Percentiles rank a stretch among this genome's conserved stretches.
Evolutionary conservation across 1,284 basidiomycete genomes (phyloP).

Genomic region (Phylloboletellus chloephorus): DNA sequence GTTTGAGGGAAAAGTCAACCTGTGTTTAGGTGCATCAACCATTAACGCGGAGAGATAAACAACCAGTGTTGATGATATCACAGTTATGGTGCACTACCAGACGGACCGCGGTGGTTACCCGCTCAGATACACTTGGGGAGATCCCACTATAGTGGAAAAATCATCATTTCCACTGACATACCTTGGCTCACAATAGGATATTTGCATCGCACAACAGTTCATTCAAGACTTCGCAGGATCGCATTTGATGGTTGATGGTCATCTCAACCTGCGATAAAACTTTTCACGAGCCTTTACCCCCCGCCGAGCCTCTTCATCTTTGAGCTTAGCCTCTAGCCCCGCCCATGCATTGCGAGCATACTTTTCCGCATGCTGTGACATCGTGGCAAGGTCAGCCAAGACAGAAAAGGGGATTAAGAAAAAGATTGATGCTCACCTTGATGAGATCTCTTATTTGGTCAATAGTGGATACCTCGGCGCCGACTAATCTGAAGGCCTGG

Average conservation of each 20-base stretch:
- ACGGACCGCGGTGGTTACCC: no score
- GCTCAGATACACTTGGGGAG: no score
- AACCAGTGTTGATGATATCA: no score
- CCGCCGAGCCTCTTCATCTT: constrained; percentile 41
- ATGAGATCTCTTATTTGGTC: constrained; percentile 46
- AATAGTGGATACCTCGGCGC: constrained; percentile 48
- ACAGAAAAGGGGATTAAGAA: background rate
- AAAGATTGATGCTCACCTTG: constrained; percentile 36
- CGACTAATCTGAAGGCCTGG: constrained; percentile 59
- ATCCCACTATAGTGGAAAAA: no score
- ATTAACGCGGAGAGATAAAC: no score
- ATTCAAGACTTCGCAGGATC: background rate
- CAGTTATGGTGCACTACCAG: no score
- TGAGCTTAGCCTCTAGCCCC: constrained; percentile 41
- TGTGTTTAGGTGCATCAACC: no score
- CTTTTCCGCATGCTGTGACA: constrained; percentile 48
- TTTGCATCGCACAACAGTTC: no score
- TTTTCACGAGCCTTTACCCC: constrained; percentile 38
- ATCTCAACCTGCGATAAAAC: constrained; percentile 29
- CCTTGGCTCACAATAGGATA: no score
- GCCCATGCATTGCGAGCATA: constrained; percentile 38
- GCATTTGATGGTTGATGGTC: constrained; percentile 1
- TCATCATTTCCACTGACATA: no score
- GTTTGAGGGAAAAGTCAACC: background rate
- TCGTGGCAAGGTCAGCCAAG: constrained; percentile 3